Base-by-base conservation (phyloP, 2,329 filamentous ascomycete species). In the Decorospora gaudefroyi region DNA sequence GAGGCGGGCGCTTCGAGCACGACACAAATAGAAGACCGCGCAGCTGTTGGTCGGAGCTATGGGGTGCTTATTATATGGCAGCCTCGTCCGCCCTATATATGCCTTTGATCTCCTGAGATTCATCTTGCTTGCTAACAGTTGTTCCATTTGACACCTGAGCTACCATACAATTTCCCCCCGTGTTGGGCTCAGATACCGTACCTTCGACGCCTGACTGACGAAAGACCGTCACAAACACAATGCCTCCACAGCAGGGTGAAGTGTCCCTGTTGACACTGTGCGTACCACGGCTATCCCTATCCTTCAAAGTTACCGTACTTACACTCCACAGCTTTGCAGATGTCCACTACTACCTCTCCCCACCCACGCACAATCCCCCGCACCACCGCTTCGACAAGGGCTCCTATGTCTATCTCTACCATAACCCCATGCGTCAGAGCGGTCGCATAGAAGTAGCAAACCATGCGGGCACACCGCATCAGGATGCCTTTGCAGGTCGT, bases 381-480 rank as follows among this genome's bases (percentile, higher is more conserved):
- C 88, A 91, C 68, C 86, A 91, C 69, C 83, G 87, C 37, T 91
- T 92, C 68, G 85, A 89, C 69, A 87, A 87, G 67, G 81, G 84
- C 32, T 90, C 86, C 6, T 91, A 91, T 67, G 80, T 91, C 44
- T 91, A 91, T 64, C 75, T 91, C 4, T 90, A 89, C 67, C 85
- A 90, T 68, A 86, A 88, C 64, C 79, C 86, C 9, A 76, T 75
- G 49, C 80, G 85, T 56, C 78, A 82, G 49, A 78, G 82, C 48
- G 85, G 85, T 52, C 84, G 87, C 55, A 74, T 91, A 53, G 88
- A 91, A 70, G 76, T 91, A 50, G 87, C 87, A 29, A 92, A 91
- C 61, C 76, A 85, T 57, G 80, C 86, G 6, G 87, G 87, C 39
- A 85, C 82, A 3, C 80, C 86, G 1, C 79, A 86, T n/a, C 87